phyloP scores from a whole-genome alignment of 2,329 filamentous ascomycete species.

The Xenoacremonium recifei region DNA sequence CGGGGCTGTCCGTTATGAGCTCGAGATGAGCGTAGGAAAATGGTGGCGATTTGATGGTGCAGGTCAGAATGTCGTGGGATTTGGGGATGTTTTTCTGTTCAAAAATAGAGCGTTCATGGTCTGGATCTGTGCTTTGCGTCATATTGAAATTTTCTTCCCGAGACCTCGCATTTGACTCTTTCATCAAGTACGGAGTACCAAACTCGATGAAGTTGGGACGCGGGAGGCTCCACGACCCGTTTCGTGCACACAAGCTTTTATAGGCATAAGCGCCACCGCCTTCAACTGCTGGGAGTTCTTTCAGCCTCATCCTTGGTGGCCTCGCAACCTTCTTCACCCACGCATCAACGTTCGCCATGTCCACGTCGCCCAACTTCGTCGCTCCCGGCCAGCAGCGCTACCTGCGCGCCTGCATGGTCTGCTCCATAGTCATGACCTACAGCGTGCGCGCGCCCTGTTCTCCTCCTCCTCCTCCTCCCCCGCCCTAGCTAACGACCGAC shows the following conservation, averaged over 20 bases:
- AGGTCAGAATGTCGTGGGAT: slow-evolving; percentile 48
- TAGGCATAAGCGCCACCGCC: slow-evolving; percentile 2
- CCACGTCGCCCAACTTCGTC: slow-evolving; percentile 58
- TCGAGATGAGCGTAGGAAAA: slow-evolving; percentile 59
- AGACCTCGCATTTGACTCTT: too few species aligned
- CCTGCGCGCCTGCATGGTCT: slow-evolving; percentile 97
- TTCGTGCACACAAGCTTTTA: too few species aligned
- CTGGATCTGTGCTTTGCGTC: slow-evolving; percentile 17
- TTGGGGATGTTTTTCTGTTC: slow-evolving; percentile 33
- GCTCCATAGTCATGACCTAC: slow-evolving; percentile 86
- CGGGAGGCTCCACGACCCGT: too few species aligned
- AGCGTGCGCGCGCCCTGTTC: slow-evolving; percentile 48
- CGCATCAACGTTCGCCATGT: slow-evolving; percentile 32
- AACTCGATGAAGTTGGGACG: too few species aligned
- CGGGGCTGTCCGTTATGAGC: slow-evolving; percentile 35
- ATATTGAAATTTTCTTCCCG: too few species aligned
- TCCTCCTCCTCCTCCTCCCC: not conserved
- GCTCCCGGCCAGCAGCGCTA: slow-evolving; percentile 75
- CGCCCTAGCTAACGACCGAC: slow-evolving; percentile 5
- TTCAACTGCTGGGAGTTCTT: slow-evolving; percentile 1
- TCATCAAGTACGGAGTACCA: too few species aligned
- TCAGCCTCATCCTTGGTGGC: slow-evolving; percentile 5
- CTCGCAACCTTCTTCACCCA: slow-evolving; percentile 1
- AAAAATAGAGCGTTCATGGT: slow-evolving; percentile 25
- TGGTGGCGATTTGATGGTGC: slow-evolving; percentile 49